Percentiles rank a stretch among this genome's conserved stretches.
phyloP scores from a whole-genome alignment of 306 rosid species.

The Potentilla sterilis region DNA sequence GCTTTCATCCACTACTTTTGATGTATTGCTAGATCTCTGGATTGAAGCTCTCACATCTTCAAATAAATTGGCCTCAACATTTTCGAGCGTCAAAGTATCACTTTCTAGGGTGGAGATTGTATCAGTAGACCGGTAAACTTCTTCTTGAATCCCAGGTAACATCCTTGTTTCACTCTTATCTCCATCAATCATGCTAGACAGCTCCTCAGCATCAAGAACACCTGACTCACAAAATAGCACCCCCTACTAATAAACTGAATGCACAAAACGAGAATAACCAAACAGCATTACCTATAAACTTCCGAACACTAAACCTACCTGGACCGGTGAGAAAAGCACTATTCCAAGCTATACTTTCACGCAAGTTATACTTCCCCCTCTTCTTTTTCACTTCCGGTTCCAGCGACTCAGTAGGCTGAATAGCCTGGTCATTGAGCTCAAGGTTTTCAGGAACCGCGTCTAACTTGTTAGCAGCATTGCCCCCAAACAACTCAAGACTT shows the following conservation, averaged over 20 bases:
- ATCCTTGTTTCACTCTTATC: conserved; percentile 52
- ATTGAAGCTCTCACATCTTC: conserved; percentile 93
- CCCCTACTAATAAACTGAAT: conserved; percentile 3
- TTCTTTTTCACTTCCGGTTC: conserved; percentile 43
- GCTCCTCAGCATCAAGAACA: conserved; percentile 82
- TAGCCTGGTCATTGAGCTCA: conserved; percentile 44
- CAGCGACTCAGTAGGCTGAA: conserved; percentile 41
- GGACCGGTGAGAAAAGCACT: conserved; percentile 90
- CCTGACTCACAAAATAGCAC: conserved; percentile 47
- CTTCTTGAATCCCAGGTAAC: conserved; percentile 68
- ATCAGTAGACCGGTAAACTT: conserved; percentile 62
- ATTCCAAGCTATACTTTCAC: conserved; percentile 97
- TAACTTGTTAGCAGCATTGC: conserved; percentile 38
- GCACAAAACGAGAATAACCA: not conserved
- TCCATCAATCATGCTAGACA: conserved; percentile 74
- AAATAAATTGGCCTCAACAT: conserved; percentile 61
- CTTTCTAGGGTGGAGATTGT: conserved; percentile 73
- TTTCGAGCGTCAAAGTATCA: conserved; percentile 65
- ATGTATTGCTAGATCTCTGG: conserved; percentile 62
- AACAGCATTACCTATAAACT: not conserved
- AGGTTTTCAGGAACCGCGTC: conserved; percentile 43
- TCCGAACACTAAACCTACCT: conserved; percentile 42
- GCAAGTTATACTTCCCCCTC: conserved; percentile 73
- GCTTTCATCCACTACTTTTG: conserved; percentile 29
- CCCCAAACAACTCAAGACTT: conserved; percentile 33